These are phyloP conservation scores for Penicillium sp. DNA, from an alignment of 2,329 filamentous ascomycete genomes.

Conservation along the genomic window DNA sequence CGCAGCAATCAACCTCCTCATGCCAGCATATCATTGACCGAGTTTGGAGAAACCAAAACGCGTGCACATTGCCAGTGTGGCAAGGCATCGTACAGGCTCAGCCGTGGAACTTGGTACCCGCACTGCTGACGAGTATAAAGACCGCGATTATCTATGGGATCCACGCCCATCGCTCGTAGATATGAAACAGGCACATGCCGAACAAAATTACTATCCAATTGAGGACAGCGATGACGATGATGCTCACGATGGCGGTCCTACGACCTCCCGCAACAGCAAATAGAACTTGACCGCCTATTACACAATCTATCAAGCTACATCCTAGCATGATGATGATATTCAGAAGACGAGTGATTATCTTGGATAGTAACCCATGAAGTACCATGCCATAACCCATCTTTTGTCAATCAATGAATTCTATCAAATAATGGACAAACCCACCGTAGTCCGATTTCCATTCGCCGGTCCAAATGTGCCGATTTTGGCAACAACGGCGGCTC, in stretches of 20 bases:
- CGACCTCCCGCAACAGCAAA: conserved; percentile 35
- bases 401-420: not conserved
- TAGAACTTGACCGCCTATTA: conserved; percentile 41
- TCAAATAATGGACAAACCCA: conserved; percentile 14
- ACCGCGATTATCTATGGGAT: conserved; percentile 40
- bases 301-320: conserved; percentile 40
- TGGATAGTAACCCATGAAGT: conserved; percentile 42
- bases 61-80: no score
- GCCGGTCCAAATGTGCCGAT: conserved; percentile 39
- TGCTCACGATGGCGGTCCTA: conserved; percentile 36
- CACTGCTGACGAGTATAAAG: conserved; percentile 39
- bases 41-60: no score
- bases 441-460: conserved; percentile 42
- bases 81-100: no score
- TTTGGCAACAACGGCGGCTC: conserved; percentile 34
- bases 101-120: conserved; percentile 28
- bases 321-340: conserved; percentile 42
- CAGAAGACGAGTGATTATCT: conserved; percentile 39
- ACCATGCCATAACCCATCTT: conserved; percentile 33
- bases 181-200: conserved; percentile 39
- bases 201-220: conserved; percentile 35
- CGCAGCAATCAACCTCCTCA: no score
- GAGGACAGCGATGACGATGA: conserved; percentile 32
- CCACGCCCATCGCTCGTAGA: conserved; percentile 40
- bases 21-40: no score